Base-by-base conservation (phyloP, 441 rosid genomes). In the Erodium moschatum region DNA sequence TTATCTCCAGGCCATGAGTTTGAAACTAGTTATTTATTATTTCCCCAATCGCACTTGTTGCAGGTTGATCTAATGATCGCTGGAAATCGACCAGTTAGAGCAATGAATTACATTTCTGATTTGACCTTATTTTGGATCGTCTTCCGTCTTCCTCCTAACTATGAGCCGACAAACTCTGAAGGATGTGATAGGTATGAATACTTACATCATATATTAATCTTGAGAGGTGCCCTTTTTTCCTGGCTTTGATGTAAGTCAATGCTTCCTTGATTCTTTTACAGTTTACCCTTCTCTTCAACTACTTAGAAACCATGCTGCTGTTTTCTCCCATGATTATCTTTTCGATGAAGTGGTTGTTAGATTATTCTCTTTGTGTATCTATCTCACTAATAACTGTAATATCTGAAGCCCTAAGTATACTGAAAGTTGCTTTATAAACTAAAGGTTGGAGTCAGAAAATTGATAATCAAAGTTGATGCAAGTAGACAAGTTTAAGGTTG, bases 61-160 rank as follows among this genome's bases (percentile, higher is more conserved):
- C 90, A 93, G 97, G 78, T 89, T 73, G 96, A 94, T 82, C 88
- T 88, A 72, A 91, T 94, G 97, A 81, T 91, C 64, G 79, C 89
- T 42, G 90, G 98, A 40, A 88, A 85, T 73, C 88, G 85, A 31
- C 98, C 97, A 24, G 89, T 84, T 72, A 81, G 85, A 76, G 96
- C 97, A 72, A 77, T 84, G 71, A 72, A 85, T 1, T 67, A 77
- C 67, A 77, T 94, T 74, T 75, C 79, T 52, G 86, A 86, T 70
- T 76, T 91, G 84, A 79, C 84, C 13, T 75, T 94, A 54, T 88
- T 89, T 79, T 82, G 84, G 82, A 78, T 82, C 74, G 96, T 89
- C 62, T 94, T 89, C 79, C 63, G 80, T 71, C 65, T 87, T 67
- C 97, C 91, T 69, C 78, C 82, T 2, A 73, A 85, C 54, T 65